Base-by-base conservation (phyloP, 2,329 filamentous ascomycete genomes). In the Fusarium circinatum region DNA sequence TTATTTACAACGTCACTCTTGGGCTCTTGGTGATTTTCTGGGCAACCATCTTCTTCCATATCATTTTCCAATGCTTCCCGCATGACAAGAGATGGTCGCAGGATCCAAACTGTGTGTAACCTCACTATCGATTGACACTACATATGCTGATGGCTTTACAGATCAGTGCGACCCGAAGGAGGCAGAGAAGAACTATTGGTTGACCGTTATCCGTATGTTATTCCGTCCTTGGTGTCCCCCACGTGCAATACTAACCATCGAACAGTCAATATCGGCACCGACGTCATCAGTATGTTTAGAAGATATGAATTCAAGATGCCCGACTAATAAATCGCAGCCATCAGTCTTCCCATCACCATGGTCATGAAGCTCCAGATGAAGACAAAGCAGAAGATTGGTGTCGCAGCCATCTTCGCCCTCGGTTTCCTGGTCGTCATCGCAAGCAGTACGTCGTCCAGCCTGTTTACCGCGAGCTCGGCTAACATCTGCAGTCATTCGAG, bases 21-120 rank as follows among this genome's bases (percentile, higher is more conserved):
- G 80, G 76, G 4, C 68, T 81, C 7, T 57, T 84, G 36, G 74
- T 59, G 0, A 71, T 75, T 3, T 80, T 79, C 0, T 84, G 78
- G 74, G 68, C 78, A 2, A 62, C 78, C 18, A 82, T 84, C 32
- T 82, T 83, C 63, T 83, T 83, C 61, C 71, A 84, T 65, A 83
- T 83, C 48, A 73, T 84, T 18, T 83, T 84, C 61, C 80, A 83
- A 55, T 84, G 82, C 59, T 83, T 75, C 44, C 82, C 82, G 0
- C 78, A 80, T 24, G 70, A 79, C 28, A 80, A 79, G 60, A 57
- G 78, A 58, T 80, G 78, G 78, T 83, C 76, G 28, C 65, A 60
- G 8, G 76, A 80, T 62, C 79, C 79, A 15, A 22, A 39, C 0
- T 80, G 78, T 80, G 12, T 4, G 74, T 54, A 7, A 1, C 5